Evolutionary conservation across 148 eudicot genomes (phyloP), one percentile per base, ranked within the genome.

Genomic region (Rheum nobile): DNA sequence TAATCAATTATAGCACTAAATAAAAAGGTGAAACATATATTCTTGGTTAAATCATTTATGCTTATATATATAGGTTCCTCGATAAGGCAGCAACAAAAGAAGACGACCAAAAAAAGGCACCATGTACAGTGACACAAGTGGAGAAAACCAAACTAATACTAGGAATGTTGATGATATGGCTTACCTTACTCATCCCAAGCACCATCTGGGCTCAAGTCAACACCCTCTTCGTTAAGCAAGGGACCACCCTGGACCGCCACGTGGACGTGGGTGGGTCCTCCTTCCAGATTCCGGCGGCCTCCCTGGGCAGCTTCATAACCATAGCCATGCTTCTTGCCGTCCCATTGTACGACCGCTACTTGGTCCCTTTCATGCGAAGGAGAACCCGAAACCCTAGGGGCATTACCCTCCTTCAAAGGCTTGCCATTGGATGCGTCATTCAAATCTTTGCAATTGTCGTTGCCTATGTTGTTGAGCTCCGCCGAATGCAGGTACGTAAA

Each of bases 141-240:
- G 96, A 90, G 79, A 87, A 83, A 75, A 80, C 93, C 61, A 93
- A 93, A 54, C 91, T 87, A 43, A 78, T 90, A n/a, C 75, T 85
- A 28, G 91, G 96, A n/a, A 88, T 93, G 93, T 11, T 81, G 54
- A 77, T 86, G 80, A 88, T 93, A 77, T 90, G 96, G 96, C 63
- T 88, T 14, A 89, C 82, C 10, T 84, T 93, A 48, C 83, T 93
- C 21, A 79, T 93, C 73, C 98, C 96, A 0, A 88, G 93, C 89
- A 90, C 90, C 73, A 86, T 93, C 35, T 90, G 98, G 98, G 96
- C 98, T 11, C 96, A 93, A 83, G 82, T 90, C 74, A 88, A 86
- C 82, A 93, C 98, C 67, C 86, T 93, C 26, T 93, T 93, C 41
- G 91, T 93, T 29, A 93, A 93, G 69, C 96, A 90, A 78, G 98